Evolutionary conservation across 305 asterid species (phyloP), one percentile per base, ranked within the genome.

Genomic region (Fraxinus sp.): DNA sequence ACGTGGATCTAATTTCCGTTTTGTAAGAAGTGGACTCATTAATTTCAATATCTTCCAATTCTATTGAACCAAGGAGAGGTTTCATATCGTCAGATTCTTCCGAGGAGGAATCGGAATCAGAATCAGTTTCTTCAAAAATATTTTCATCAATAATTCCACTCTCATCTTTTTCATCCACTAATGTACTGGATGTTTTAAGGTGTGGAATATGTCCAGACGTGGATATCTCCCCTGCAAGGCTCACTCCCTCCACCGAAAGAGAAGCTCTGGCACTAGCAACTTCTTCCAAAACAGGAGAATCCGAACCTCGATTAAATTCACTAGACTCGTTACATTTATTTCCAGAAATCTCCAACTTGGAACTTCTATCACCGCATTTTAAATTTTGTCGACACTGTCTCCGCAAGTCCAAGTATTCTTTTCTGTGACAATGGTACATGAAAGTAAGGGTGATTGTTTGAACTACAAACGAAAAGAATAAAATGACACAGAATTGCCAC

Each of bases 321-420:
- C 90, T 89, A 72, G 88, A 75, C 76, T 89, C 92, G 1, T 57
- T 18, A 57, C 26, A 18, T 6, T 7, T 57, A 18, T 57, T 57
- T 57, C 68, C 28, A 28, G 91, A 88, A 64, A 83, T 78, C 36
- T 89, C 95, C 79, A 83, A 80, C 85, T 89, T 90, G 55, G 80
- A 88, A 86, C 89, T 87, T 86, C 84, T 83, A 59, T 87, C 90
- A 57, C 89, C 84, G 30, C 70, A 82, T 88, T 86, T 90, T 73
- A 88, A 84, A 75, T 91, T 88, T 85, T 89, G 95, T 41, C 85
- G 91, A 85, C 97, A 95, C 78, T 87, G 93, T 80, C 89, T 94
- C 66, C 97, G 91, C 71, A 95, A 86, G 83, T 87, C 91, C 36
- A 81, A 43, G 81, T 94, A 95, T 86, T 90, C 93, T 87, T 83